Evolutionary conservation across 225 moss, liverwort and hornwort genomes (phyloP).

Genomic region (Physcomitrellopsis africana): DNA sequence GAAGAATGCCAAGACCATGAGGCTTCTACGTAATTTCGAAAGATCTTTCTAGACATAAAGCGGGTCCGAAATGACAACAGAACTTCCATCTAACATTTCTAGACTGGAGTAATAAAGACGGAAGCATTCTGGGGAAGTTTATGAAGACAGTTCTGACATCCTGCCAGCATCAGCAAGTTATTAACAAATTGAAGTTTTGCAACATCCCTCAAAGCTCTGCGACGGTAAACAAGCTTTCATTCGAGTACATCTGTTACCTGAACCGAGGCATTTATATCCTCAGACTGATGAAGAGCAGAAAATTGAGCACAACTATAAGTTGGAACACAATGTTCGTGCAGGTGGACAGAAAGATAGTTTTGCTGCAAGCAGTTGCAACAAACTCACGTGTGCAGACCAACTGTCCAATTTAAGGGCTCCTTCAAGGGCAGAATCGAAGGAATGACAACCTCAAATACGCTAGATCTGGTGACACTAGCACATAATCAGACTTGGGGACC

Average conservation of each 20-base stretch:
- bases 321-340: background rate
- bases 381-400: constrained; percentile 72
- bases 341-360: background rate
- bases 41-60: background rate
- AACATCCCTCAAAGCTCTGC: constrained; percentile 84
- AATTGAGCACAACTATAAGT: background rate
- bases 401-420: constrained; percentile 43
- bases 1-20: no score
- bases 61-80: background rate
- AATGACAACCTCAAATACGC: constrained; percentile 25
- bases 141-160: constrained; percentile 63
- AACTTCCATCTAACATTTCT: background rate
- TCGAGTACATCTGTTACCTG: no score
- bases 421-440: no score
- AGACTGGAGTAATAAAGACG: background rate
- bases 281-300: background rate
- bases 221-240: constrained; percentile 19
- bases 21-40: no score
- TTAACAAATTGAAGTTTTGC: constrained; percentile 75
- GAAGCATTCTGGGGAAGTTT: constrained; percentile 51
- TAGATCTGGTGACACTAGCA: constrained; percentile 16
- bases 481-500: background rate
- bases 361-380: constrained; percentile 60
- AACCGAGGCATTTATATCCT: no score
- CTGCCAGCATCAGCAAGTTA: constrained; percentile 62